Evolutionary conservation across 2,329 filamentous ascomycete species (phyloP).

Genomic region (Chaetomiaceae sp.): DNA sequence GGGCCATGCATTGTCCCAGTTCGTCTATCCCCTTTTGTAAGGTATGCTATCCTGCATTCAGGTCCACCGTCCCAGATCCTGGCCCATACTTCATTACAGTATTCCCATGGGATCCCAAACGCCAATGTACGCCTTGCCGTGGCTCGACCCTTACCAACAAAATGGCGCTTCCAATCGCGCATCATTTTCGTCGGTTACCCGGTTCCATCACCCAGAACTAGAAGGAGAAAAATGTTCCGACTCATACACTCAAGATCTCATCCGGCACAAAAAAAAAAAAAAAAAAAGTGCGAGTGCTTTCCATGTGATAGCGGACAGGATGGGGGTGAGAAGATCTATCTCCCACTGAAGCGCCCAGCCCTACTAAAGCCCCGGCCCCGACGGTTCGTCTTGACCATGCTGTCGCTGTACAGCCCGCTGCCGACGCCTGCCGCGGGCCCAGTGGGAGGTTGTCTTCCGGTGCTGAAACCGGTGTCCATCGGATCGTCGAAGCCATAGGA

Average conservation of each 20-base stretch:
- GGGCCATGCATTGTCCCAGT: too few species aligned
- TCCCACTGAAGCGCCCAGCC: not conserved
- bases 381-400: constrained; percentile 29
- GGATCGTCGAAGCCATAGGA: constrained; percentile 50
- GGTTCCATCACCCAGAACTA: not conserved
- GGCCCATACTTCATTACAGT: too few species aligned
- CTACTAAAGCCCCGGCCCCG: constrained; percentile 25
- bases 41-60: too few species aligned
- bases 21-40: too few species aligned
- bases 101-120: not conserved
- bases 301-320: not conserved
- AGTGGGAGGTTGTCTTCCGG: constrained; percentile 1
- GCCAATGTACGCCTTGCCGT: constrained; percentile 4
- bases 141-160: not conserved
- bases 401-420: constrained; percentile 50
- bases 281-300: too few species aligned
- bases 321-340: not conserved
- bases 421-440: constrained; percentile 17
- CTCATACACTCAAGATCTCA: not conserved
- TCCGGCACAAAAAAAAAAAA: not conserved
- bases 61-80: too few species aligned
- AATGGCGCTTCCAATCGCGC: not conserved
- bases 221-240: not conserved
- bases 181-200: not conserved
- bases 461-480: constrained; percentile 37